Conservation (phyloP, 768 basidiomycete species). For the Pisolithus orientalis region DNA sequence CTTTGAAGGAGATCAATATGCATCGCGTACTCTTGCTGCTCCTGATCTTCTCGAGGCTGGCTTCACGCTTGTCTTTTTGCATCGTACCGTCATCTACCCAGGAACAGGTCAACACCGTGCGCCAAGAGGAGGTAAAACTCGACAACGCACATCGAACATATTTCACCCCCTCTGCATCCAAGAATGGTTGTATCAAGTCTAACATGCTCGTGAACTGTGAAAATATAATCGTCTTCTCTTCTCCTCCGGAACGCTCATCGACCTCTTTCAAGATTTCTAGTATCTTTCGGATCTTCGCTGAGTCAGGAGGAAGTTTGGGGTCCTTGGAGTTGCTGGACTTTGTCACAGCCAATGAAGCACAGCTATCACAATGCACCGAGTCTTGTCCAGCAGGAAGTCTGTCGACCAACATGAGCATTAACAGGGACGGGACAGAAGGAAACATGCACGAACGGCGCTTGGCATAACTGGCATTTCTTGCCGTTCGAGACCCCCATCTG, state of each 20-base stretch:
- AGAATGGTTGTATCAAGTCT: conserved; percentile 80
- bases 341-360: conserved; percentile 46
- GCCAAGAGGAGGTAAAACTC: neutral
- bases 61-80: conserved; percentile 69
- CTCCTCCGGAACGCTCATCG: conserved; percentile 44
- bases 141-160: conserved; percentile 81
- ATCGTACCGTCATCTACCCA: conserved; percentile 85
- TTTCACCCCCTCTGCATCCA: conserved; percentile 57
- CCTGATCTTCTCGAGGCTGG: conserved; percentile 67
- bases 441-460: conserved; percentile 46
- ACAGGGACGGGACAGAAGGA: neutral
- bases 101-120: conserved; percentile 2
- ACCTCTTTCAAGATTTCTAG: conserved; percentile 65
- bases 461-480: conserved; percentile 78
- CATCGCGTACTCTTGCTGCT: conserved; percentile 51
- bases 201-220: conserved; percentile 90
- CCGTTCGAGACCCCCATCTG: conserved; percentile 53
- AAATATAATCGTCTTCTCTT: conserved; percentile 95
- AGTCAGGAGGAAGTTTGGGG: conserved; percentile 50
- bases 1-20: conserved; percentile 95
- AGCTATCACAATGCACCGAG: conserved; percentile 50
- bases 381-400: conserved; percentile 18
- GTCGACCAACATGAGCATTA: neutral
- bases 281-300: conserved; percentile 85
- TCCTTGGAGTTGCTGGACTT: conserved; percentile 24